Percentiles rank a stretch among this genome's conserved stretches.
phyloP scores from a whole-genome alignment of 164 flowering plant genomes.

The Vitis riparia region DNA sequence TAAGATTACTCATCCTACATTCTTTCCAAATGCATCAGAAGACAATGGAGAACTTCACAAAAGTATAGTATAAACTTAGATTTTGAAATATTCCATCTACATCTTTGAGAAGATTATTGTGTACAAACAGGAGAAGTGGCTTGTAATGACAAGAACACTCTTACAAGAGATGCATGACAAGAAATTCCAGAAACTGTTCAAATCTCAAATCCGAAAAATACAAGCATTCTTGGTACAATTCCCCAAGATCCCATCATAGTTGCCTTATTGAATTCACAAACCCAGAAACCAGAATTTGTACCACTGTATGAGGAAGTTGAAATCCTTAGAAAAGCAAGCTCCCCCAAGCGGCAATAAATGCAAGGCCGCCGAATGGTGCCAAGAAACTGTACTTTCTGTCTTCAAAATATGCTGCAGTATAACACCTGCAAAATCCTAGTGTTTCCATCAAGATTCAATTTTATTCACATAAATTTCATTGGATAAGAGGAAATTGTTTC shows the following conservation, averaged over 20 bases:
- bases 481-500: background rate
- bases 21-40: too few relatives aligned
- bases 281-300: background rate
- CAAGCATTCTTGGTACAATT: too few relatives aligned
- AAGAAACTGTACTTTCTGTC: slow-evolving; percentile 69
- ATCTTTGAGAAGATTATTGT: too few relatives aligned
- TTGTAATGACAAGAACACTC: too few relatives aligned
- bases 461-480: background rate
- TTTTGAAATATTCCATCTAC: too few relatives aligned
- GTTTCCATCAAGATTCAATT: background rate
- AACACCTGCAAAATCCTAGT: slow-evolving; percentile 60
- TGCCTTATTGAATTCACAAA: background rate
- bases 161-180: too few relatives aligned
- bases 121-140: too few relatives aligned
- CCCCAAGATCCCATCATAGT: background rate
- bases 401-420: slow-evolving; percentile 72
- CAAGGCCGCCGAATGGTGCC: slow-evolving; percentile 93
- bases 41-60: too few relatives aligned
- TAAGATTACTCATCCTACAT: too few relatives aligned
- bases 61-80: too few relatives aligned
- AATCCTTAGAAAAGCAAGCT: slow-evolving; percentile 68
- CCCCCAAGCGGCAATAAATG: slow-evolving; percentile 89
- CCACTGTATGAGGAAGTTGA: background rate
- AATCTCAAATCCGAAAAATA: too few relatives aligned
- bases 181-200: too few relatives aligned